Percentiles rank a stretch among this genome's conserved stretches.
These are phyloP conservation scores for Ophidiomyces ophidiicola DNA, from an alignment of 2,329 filamentous ascomycete species.

Conservation along the genomic window DNA sequence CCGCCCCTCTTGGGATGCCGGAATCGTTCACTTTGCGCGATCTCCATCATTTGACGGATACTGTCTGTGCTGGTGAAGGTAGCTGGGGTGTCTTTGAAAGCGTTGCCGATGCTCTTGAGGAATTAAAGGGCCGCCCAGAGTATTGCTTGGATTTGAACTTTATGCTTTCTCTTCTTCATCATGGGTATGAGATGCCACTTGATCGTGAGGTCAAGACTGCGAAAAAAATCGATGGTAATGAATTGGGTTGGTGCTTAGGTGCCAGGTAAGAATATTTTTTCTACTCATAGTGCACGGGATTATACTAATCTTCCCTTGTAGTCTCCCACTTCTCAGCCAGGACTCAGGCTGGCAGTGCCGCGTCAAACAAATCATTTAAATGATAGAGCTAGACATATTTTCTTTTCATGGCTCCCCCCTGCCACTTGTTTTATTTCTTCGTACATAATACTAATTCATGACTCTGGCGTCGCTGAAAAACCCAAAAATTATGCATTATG, in stretches of 20 bases:
- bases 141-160: conserved; percentile 94
- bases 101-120: conserved; percentile 64
- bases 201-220: conserved; percentile 93
- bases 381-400: conserved; percentile 12
- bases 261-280: conserved; percentile 56
- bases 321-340: conserved; percentile 69
- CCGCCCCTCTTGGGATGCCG: conserved; percentile 90
- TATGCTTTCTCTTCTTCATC: conserved; percentile 84
- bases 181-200: conserved; percentile 95
- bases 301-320: conserved; percentile 36
- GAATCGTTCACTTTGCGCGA: conserved; percentile 88
- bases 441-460: conserved; percentile 12
- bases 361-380: conserved; percentile 59
- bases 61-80: conserved; percentile 67
- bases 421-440: conserved; percentile 4
- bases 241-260: conserved; percentile 94
- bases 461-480: background rate
- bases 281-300: conserved; percentile 1
- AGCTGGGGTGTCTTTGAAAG: conserved; percentile 71
- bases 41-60: conserved; percentile 70
- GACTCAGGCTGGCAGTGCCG: conserved; percentile 84
- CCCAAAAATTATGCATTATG: background rate
- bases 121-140: conserved; percentile 72
- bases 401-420: conserved; percentile 1
- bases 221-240: conserved; percentile 96